phyloP scores from a whole-genome alignment of 2,329 filamentous ascomycete genomes.

The Fusarium sp. region DNA sequence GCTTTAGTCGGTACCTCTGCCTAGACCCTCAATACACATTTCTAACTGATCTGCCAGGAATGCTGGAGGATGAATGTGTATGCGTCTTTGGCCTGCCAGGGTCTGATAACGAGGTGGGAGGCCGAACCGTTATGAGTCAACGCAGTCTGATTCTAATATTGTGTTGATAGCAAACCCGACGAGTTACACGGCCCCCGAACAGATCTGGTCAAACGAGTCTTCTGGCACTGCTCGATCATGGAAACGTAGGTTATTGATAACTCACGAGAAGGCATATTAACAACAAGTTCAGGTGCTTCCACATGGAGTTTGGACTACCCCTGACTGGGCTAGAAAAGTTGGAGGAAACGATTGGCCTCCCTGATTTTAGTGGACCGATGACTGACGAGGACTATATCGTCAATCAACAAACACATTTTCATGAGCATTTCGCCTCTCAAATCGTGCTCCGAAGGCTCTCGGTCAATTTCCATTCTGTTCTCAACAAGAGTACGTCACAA shows the following conservation, averaged over 20 bases:
- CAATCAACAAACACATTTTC: constrained; percentile 61
- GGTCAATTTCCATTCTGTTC: constrained; percentile 58
- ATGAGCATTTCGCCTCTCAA: constrained; percentile 67
- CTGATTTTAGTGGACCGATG: constrained; percentile 59
- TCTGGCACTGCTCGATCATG: constrained; percentile 42
- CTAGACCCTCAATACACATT: not conserved
- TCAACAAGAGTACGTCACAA: constrained; percentile 58
- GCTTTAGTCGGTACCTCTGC: constrained; percentile 53
- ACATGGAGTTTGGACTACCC: constrained; percentile 66
- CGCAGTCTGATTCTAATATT: not conserved
- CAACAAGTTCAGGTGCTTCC: constrained; percentile 54
- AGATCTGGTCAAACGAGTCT: constrained; percentile 38
- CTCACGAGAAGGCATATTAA: constrained; percentile 7
- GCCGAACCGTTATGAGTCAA: not conserved
- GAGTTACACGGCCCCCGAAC: constrained; percentile 37
- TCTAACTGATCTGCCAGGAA: constrained; percentile 52
- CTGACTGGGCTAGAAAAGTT: constrained; percentile 61
- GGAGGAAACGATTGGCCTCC: constrained; percentile 62
- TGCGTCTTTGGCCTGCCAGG: constrained; percentile 65
- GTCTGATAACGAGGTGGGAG: constrained; percentile 61
- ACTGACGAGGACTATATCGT: constrained; percentile 56
- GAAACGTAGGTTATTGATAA: constrained; percentile 31
- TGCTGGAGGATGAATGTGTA: constrained; percentile 66
- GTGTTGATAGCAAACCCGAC: constrained; percentile 35
- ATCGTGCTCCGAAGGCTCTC: constrained; percentile 64